These are phyloP conservation scores for Venturia pyrina DNA, from an alignment of 2,329 filamentous ascomycete genomes.

Conservation along the genomic window DNA sequence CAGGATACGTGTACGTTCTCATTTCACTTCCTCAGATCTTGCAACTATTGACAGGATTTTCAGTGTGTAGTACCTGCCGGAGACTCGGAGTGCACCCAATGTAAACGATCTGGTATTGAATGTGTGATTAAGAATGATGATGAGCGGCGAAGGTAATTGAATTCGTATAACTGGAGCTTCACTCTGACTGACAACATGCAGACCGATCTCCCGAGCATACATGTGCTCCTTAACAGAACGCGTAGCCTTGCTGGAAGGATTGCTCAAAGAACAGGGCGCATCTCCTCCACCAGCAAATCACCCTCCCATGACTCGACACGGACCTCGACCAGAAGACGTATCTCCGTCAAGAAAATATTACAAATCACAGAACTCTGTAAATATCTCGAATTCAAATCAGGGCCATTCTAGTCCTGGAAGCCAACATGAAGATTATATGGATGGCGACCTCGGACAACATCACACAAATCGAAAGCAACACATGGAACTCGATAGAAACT, in stretches of 20 bases:
- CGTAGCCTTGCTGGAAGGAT: conserved; percentile 41
- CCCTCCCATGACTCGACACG: conserved; percentile 40
- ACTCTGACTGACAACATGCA: conserved; percentile 19
- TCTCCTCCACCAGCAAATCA: conserved; percentile 41
- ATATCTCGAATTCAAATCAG: conserved; percentile 15
- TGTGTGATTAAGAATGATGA: conserved; percentile 51
- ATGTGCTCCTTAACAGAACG: conserved; percentile 48
- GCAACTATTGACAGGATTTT: neutral
- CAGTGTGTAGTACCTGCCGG: conserved; percentile 46
- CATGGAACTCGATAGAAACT: conserved; percentile 16
- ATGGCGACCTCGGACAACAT: conserved; percentile 12
- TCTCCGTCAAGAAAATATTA: conserved; percentile 14
- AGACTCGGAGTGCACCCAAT: conserved; percentile 42
- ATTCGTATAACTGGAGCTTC: neutral
- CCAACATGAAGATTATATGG: conserved; percentile 22
- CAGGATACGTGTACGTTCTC: conserved; percentile 27
- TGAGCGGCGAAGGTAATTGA: conserved; percentile 41
- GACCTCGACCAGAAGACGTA: conserved; percentile 22
- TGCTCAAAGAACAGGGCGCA: conserved; percentile 42
- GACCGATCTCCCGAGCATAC: conserved; percentile 49
- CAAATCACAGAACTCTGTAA: conserved; percentile 16
- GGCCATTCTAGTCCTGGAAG: conserved; percentile 24
- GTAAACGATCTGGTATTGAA: conserved; percentile 39
- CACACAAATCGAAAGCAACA: conserved; percentile 15
- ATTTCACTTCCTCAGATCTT: neutral